Evolutionary conservation across 2,329 filamentous ascomycete species (phyloP), one percentile per base, ranked within the genome.

Genomic region (Thelonectria discophora): DNA sequence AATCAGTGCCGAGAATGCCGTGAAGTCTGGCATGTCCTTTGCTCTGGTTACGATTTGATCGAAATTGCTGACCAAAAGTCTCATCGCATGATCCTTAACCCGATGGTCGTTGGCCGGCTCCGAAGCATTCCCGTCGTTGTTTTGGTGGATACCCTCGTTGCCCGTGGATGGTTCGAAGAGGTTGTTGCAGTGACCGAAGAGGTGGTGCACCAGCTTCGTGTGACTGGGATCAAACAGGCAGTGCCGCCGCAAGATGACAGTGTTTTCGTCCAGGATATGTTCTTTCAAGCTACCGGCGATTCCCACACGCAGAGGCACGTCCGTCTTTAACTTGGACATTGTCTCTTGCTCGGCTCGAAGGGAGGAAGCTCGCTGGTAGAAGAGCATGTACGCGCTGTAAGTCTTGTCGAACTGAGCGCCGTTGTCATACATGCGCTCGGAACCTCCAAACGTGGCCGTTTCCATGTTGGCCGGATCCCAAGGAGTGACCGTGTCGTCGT

Each of bases 351-450:
- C 84, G 15, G 77, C 75, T 17, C 82, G 80, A 58, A 94, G 82
- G 5, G 87, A 86, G 0, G 89, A 89, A 3, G 88, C 86, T 50
- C 95, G 88, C 75, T 97, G 91, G 75, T 99, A 99, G 76, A 99
- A 98, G 9, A 99, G 84, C 92, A 99, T 98, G 76, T 99, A 99
- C 12, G 94, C 95, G 74, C 93, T 98, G 81, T 90, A 90, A 5
- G 86, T 85, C 76, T 94, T 94, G 69, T 89, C 86, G 65, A 84
- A 87, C 0, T 80, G 67, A 17, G 81, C 74, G 62, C 79, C 78
- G 69, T 80, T 77, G 62, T 84, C 79, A 70, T 81, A 79, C 64
- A 83, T 80, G 60, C 83, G 84, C 60, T 90, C 88, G 5, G 80
- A 73, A 1, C 92, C 92, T n/a, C 92, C 92, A 78, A 93, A 97